phyloP scores from a whole-genome alignment of 495 filamentous ascomycete species.

The Penicillium argentinense region DNA sequence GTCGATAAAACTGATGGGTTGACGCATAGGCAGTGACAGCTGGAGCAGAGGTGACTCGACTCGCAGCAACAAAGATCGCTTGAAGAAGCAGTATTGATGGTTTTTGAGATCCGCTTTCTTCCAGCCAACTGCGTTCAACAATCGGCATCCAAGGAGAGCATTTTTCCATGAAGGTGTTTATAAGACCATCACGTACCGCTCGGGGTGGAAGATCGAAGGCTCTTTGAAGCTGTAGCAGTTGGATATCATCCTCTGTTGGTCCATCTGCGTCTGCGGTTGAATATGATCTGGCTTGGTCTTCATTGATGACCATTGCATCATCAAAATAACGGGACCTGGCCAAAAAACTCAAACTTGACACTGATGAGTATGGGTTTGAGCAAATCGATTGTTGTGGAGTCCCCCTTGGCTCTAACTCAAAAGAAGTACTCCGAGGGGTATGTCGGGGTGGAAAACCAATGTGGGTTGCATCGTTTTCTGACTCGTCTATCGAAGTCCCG shows the following conservation, averaged over 20 bases:
- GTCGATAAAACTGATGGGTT: constrained; percentile 25
- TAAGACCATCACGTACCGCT: constrained; percentile 22
- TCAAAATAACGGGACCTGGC: constrained; percentile 26
- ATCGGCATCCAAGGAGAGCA: constrained; percentile 31
- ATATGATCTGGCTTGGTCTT: constrained; percentile 17
- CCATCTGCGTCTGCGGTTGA: constrained; percentile 16
- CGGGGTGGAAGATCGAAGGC: constrained; percentile 26
- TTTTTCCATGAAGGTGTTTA: constrained; percentile 28
- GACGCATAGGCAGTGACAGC: constrained; percentile 25
- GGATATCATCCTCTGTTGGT: constrained; percentile 23
- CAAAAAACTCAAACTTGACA: constrained; percentile 18
- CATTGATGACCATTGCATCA: constrained; percentile 19
- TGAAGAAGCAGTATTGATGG: constrained; percentile 26
- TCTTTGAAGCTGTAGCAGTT: constrained; percentile 23
- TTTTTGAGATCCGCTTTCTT: constrained; percentile 16
- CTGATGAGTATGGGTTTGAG: constrained; percentile 22
- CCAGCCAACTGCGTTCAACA: constrained; percentile 24
- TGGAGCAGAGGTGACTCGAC: constrained; percentile 24
- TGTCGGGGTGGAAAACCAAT: neutral
- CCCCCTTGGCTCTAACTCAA: neutral
- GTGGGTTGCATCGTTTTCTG: neutral
- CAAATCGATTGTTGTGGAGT: neutral
- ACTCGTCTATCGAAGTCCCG: neutral
- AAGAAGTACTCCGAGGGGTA: neutral
- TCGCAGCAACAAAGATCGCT: constrained; percentile 26